Base-by-base conservation (phyloP, 176 grass and related monocot genomes). In the Thalia dealbata region DNA sequence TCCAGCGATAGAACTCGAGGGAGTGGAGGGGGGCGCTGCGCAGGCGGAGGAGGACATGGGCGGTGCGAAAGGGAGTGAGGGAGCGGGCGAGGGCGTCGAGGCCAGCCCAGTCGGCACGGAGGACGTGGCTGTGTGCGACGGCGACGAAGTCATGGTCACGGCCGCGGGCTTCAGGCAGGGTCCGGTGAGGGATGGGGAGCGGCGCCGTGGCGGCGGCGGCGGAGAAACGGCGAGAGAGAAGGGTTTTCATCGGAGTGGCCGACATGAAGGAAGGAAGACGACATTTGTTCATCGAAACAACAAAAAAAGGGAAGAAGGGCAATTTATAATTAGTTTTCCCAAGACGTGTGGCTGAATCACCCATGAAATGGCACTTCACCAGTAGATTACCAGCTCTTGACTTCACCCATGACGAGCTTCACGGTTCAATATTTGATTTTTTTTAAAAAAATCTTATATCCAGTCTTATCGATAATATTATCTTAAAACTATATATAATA, bases 171-270 rank as follows among this genome's bases (percentile, higher is more conserved):
- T 81, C 75, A 29, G 84, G 84, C 25, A 96, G 84, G 16, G 82
- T 78, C 67, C 76, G 87, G 58, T 87, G 84, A 21, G 89, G 92
- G 50, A 91, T 73, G 46, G 92, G 92, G 0, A 91, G 74, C 7
- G 25, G 3, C 12, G 27, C 10, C 10, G n/a, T 3, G n/a, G 2
- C 3, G 50, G 10, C 9, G 19, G 46, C 21, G 67, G 59, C 10
- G 72, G 56, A 71, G 65, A 72, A 62, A 65, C 27, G 65, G 78
- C 71, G 77, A 62, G 24, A 61, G 43, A 56, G 7, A 30, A 61
- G 55, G 54, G 13, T 10, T 75, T 62, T 75, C 73, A 75, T 75
- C 16, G 18, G 3, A 11, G 32, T n/a, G n/a, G n/a, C n/a, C n/a
- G n/a, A n/a, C n/a, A n/a, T n/a, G n/a, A n/a, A n/a, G n/a, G n/a